Percentiles rank a stretch among this genome's conserved stretches.
Evolutionary conservation across 495 filamentous ascomycete genomes (phyloP).

Genomic region (Pyrenula aspistea): DNA sequence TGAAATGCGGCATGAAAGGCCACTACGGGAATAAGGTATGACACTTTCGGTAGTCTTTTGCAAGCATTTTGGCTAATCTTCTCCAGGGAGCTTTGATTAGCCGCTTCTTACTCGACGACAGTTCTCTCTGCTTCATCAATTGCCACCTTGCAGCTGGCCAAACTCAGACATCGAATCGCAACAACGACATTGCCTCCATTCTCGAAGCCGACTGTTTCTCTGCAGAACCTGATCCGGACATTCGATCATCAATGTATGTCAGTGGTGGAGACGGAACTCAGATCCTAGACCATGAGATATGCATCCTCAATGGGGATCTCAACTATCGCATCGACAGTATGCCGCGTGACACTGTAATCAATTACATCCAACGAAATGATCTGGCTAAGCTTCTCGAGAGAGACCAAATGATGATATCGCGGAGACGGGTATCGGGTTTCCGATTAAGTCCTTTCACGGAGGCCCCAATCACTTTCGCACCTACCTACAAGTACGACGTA

Average conservation of each 20-base stretch:
- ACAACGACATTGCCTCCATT: conserved; percentile 87
- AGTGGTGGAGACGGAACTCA: conserved; percentile 89
- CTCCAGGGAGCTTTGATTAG: conserved; percentile 71
- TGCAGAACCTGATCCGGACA: conserved; percentile 41
- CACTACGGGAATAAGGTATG: conserved; percentile 83
- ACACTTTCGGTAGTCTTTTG: background rate
- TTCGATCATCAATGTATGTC: conserved; percentile 63
- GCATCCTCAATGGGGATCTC: conserved; percentile 87
- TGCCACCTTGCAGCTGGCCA: conserved; percentile 96
- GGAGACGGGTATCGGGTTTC: conserved; percentile 80
- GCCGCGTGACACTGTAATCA: conserved; percentile 79
- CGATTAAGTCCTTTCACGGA: conserved; percentile 78
- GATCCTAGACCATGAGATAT: conserved; percentile 95
- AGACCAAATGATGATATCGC: conserved; percentile 81
- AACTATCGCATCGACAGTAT: conserved; percentile 99
- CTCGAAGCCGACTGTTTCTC: conserved; percentile 68
- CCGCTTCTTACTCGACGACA: conserved; percentile 83
- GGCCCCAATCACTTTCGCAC: conserved; percentile 75
- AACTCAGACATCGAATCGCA: conserved; percentile 74
- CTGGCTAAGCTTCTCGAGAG: conserved; percentile 84
- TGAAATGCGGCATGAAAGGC: conserved; percentile 92
- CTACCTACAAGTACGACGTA: conserved; percentile 97
- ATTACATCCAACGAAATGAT: conserved; percentile 66
- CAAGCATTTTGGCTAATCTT: background rate
- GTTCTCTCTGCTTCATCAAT: conserved; percentile 90